Evolutionary conservation across 768 basidiomycete species (phyloP).

Genomic region (Lentinula aciculospora): DNA sequence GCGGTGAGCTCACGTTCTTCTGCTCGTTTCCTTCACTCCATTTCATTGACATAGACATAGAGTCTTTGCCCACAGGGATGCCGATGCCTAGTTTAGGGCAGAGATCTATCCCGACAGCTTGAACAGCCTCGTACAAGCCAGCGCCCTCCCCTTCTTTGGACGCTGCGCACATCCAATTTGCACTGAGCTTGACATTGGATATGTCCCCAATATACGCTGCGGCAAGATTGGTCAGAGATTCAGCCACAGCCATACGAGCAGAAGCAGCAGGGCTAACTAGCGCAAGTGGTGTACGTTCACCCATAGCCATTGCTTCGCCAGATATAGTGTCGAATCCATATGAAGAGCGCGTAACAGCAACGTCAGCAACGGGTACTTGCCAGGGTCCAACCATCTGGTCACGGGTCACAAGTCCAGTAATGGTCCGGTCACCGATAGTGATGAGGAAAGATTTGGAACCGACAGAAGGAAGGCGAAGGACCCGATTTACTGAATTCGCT

Average conservation of each 20-base stretch:
- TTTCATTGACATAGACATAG: conserved; percentile 99
- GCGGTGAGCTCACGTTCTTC: conserved; percentile 83
- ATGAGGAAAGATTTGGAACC: conserved; percentile 97
- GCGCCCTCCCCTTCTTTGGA: conserved; percentile 85
- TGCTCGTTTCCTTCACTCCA: conserved; percentile 65
- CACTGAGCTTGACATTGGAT: conserved; percentile 84
- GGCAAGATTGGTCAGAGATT: conserved; percentile 86
- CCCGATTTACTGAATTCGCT: conserved; percentile 62
- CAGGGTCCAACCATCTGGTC: conserved; percentile 99
- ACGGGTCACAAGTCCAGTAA: conserved; percentile 90
- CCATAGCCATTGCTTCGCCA: conserved; percentile 99
- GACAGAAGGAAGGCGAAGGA: conserved; percentile 88
- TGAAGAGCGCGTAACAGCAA: conserved; percentile 91
- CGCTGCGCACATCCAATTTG: conserved; percentile 99
- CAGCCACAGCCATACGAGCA: conserved; percentile 93
- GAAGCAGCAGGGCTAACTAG: conserved; percentile 85
- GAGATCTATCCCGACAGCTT: conserved; percentile 87
- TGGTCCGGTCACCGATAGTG: conserved; percentile 93
- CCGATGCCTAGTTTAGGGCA: conserved; percentile 91
- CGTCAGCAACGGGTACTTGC: conserved; percentile 97
- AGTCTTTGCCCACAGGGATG: conserved; percentile 99
- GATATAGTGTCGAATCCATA: conserved; percentile 82
- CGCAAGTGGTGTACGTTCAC: conserved; percentile 92
- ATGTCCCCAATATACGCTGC: conserved; percentile 73
- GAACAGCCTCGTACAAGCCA: conserved; percentile 83